Evolutionary conservation across 2,329 filamentous ascomycete species (phyloP).

Genomic region (Epichloe elymi): DNA sequence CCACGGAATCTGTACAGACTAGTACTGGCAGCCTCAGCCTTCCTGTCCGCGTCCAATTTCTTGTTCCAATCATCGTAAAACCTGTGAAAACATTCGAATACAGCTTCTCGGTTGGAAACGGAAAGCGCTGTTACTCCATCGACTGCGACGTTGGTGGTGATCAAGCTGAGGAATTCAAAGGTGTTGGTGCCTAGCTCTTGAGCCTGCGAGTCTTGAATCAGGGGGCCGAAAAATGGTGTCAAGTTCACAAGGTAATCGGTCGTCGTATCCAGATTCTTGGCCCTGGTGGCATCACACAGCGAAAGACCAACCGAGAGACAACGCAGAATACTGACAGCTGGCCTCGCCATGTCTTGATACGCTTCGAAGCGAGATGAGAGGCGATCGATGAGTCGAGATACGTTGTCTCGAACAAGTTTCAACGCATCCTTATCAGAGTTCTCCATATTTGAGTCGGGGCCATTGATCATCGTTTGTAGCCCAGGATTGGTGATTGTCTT

Average conservation of each 20-base stretch:
- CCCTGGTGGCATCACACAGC: slow-evolving; percentile 35
- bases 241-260: slow-evolving; percentile 28
- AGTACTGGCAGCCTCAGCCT: slow-evolving; percentile 56
- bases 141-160: slow-evolving; percentile 25
- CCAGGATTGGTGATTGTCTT: slow-evolving; percentile 41
- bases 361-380: slow-evolving; percentile 57
- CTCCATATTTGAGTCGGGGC: slow-evolving; percentile 10
- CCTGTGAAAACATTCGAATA: slow-evolving; percentile 55
- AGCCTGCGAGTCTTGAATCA: slow-evolving; percentile 15
- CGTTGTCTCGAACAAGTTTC: slow-evolving; percentile 38
- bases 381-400: slow-evolving; percentile 57
- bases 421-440: slow-evolving; percentile 24
- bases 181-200: slow-evolving; percentile 12
- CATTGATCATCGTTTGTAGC: slow-evolving; percentile 1
- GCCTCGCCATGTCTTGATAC: slow-evolving; percentile 76
- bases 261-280: slow-evolving; percentile 25
- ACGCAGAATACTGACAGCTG: slow-evolving; percentile 65
- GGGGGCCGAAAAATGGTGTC: slow-evolving; percentile 44
- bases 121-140: slow-evolving; percentile 32
- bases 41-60: slow-evolving; percentile 63
- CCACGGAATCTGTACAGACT: slow-evolving; percentile 79
- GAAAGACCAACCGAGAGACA: slow-evolving; percentile 66
- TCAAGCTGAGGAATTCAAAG: slow-evolving; percentile 31
- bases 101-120: slow-evolving; percentile 31
- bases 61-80: slow-evolving; percentile 74